phyloP scores from a whole-genome alignment of 345 rosid genomes.

The Arabis alpina region DNA sequence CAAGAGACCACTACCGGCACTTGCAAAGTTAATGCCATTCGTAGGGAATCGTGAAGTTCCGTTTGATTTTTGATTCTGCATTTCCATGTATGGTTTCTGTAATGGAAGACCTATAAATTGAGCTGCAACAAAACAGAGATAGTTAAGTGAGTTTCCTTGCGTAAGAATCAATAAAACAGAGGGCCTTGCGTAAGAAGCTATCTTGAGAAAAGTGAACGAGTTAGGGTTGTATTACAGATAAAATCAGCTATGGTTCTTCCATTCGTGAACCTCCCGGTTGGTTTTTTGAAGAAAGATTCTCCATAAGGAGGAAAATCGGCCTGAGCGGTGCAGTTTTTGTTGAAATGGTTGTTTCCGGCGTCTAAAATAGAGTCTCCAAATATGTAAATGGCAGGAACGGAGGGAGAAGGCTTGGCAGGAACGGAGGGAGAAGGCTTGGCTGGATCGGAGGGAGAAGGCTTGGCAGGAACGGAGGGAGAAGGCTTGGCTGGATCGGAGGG shows the following conservation, averaged over 20 bases:
- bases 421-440: too few relatives aligned
- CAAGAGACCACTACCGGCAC: constrained; percentile 69
- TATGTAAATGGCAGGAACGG: constrained; percentile 53
- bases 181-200: constrained; percentile 30
- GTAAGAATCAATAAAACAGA: not conserved
- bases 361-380: constrained; percentile 75
- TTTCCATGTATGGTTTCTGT: constrained; percentile 58
- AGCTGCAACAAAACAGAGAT: constrained; percentile 40
- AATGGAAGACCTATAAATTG: constrained; percentile 55
- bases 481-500: too few relatives aligned
- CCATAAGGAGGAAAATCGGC: constrained; percentile 84
- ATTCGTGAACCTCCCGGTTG: constrained; percentile 77
- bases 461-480: too few relatives aligned
- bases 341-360: constrained; percentile 72
- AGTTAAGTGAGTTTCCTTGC: not conserved
- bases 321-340: constrained; percentile 62
- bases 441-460: too few relatives aligned
- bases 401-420: too few relatives aligned
- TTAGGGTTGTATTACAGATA: constrained; percentile 43
- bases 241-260: constrained; percentile 74
- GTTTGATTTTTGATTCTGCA: constrained; percentile 44
- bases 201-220: not conserved
- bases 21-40: constrained; percentile 72
- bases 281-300: constrained; percentile 61
- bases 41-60: constrained; percentile 52